Conservation (phyloP, 2,329 filamentous ascomycete genomes). For the Orbilia quercus region DNA sequence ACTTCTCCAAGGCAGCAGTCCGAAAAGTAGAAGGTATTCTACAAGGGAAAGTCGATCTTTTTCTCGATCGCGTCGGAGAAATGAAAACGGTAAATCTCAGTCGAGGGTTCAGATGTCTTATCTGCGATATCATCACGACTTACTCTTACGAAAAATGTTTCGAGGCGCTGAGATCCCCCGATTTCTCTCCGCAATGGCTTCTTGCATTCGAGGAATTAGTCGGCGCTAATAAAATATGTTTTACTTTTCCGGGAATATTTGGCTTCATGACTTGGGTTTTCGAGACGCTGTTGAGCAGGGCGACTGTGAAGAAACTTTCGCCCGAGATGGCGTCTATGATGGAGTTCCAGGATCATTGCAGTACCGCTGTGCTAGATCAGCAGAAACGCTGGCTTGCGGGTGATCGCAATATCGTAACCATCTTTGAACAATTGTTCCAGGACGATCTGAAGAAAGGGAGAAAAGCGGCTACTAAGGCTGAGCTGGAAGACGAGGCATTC, state of each 20-base stretch:
- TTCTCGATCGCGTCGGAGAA: conserved; percentile 25
- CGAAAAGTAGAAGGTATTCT: conserved; percentile 20
- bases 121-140: conserved; percentile 34
- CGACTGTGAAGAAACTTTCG: conserved; percentile 26
- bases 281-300: conserved; percentile 15
- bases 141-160: conserved; percentile 32
- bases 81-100: conserved; percentile 25
- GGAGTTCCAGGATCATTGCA: conserved; percentile 27
- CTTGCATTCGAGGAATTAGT: conserved; percentile 25
- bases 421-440: conserved; percentile 33
- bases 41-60: conserved; percentile 20
- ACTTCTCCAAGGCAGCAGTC: conserved; percentile 31
- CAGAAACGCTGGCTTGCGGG: conserved; percentile 32
- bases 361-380: conserved; percentile 20
- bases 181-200: conserved; percentile 23
- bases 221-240: conserved; percentile 19
- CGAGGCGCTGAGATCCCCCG: conserved; percentile 23
- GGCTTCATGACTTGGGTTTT: conserved; percentile 25
- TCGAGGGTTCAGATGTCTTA: conserved; percentile 22
- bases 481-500: conserved; percentile 24
- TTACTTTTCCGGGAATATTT: conserved; percentile 25
- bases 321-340: conserved; percentile 30
- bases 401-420: conserved; percentile 22
- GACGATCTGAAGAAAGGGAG: conserved; percentile 34
- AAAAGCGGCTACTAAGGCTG: conserved; percentile 29